Conservation (phyloP, 768 basidiomycete species). For the Phylloporus arenicola region DNA sequence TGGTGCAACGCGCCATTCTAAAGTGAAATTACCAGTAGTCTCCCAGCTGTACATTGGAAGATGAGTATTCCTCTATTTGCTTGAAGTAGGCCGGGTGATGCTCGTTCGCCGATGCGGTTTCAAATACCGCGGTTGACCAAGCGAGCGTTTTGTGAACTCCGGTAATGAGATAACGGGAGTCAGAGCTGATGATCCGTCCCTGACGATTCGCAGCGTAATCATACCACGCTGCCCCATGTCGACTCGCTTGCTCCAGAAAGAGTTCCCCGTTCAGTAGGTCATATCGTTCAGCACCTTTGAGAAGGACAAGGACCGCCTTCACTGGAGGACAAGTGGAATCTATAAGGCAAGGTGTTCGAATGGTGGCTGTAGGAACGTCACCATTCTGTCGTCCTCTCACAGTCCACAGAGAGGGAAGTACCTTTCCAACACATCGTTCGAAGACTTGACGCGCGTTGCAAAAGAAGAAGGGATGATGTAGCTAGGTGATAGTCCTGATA, state of each 20-base stretch:
- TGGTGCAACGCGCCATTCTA: slow-evolving; percentile 5
- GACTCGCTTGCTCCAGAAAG: slow-evolving; percentile 17
- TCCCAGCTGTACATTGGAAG: slow-evolving; percentile 10
- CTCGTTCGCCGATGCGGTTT: neutral
- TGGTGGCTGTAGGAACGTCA: neutral
- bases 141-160: slow-evolving; percentile 1
- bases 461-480: slow-evolving; percentile 6
- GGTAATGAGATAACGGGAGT: slow-evolving; percentile 23
- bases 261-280: slow-evolving; percentile 18
- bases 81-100: slow-evolving; percentile 5
- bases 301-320: slow-evolving; percentile 33
- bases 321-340: slow-evolving; percentile 8
- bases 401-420: neutral
- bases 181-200: slow-evolving; percentile 12
- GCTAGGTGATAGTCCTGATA: neutral
- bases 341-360: neutral
- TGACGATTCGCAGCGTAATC: slow-evolving; percentile 14
- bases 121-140: slow-evolving; percentile 21
- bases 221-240: slow-evolving; percentile 25
- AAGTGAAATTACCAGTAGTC: neutral
- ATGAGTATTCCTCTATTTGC: slow-evolving; percentile 1
- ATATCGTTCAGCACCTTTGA: slow-evolving; percentile 22
- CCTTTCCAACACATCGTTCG: neutral
- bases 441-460: neutral
- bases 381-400: too few relatives aligned